Base-by-base conservation (phyloP, 2,329 filamentous ascomycete genomes). In the Paraconiothyrium brasiliense region DNA sequence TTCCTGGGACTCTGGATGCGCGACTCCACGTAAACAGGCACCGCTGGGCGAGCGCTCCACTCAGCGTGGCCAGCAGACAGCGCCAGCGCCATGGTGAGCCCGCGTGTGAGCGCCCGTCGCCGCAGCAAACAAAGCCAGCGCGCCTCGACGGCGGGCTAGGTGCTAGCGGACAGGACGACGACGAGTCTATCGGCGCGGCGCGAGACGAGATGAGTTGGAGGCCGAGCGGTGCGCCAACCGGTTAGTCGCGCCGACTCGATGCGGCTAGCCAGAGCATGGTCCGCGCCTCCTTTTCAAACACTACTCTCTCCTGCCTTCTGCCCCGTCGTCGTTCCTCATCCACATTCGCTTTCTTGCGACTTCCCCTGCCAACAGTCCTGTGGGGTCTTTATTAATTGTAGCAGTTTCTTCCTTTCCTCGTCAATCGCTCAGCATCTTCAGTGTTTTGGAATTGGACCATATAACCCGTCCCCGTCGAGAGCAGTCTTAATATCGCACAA, bases 401-500 rank as follows among this genome's bases (percentile, higher is more conserved):
- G 65, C 66, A 68, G 68, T 63, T 64, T 35, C 65, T 72, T 68
- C 67, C 68, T 77, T 77, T 73, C 78, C 76, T 74, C 74, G 76
- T 75, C 78, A 68, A 75, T 78, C 75, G 74, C 72, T 73, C 65
- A 71, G 58, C 75, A 77, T 77, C 71, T 71, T 56, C 54, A 56
- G 43, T 55, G 27, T 56, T 54, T 76, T 74, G 66, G 54, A 73
- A 71, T 65, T 71, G 67, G 65, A 66, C 50, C 68, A 68, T 66
- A 63, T 70, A 68, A 63, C 65, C 68, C 67, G 67, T 65, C 63
- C 61, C 63, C 63, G 52, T 63, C 64, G 63, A 72, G 68, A 69
- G 67, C 75, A 74, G 70, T 74, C 68, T 77, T 77, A 77, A 74
- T 76, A 74, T 71, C 69, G 27, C 70, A 74, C 73, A 70, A 68